Conservation (phyloP, 495 filamentous ascomycete species). For the Neurospora intermedia region DNA sequence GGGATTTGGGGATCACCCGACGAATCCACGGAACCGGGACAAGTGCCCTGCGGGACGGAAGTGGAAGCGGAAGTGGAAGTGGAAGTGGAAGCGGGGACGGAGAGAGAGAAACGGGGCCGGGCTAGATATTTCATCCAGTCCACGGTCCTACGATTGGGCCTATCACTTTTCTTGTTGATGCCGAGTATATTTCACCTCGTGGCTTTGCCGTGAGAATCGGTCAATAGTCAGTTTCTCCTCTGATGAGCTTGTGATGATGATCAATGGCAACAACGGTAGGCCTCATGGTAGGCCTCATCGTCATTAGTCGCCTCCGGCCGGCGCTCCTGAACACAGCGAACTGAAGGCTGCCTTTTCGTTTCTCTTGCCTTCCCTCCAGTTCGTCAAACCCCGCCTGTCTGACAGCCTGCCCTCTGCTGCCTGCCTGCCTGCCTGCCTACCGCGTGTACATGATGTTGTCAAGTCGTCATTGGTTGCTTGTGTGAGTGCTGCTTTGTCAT, state of each 20-base stretch:
- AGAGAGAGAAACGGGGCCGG: not conserved
- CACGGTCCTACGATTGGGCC: too few relatives aligned
- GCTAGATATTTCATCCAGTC: not conserved
- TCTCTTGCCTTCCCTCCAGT: not conserved
- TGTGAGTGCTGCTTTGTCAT: not conserved
- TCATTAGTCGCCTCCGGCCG: not conserved
- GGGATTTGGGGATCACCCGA: not conserved
- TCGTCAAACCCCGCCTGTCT: not conserved
- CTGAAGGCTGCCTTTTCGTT: not conserved
- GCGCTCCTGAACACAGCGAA: not conserved
- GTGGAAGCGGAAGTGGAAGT: not conserved
- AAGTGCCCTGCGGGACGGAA: not conserved
- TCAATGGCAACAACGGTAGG: not conserved
- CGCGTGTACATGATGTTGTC: not conserved
- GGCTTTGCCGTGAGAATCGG: too few relatives aligned
- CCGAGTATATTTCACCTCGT: too few relatives aligned
- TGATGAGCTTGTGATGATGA: too few relatives aligned
- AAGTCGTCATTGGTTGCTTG: not conserved
- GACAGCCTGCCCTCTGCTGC: too few relatives aligned
- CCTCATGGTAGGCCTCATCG: not conserved
- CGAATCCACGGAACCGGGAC: not conserved
- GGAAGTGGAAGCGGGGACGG: not conserved
- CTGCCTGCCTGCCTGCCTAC: not conserved
- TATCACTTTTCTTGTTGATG: too few relatives aligned
- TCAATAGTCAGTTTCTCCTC: too few relatives aligned